Base-by-base conservation (phyloP, 129 eudicot genomes). In the Flaveria ramosissima region DNA sequence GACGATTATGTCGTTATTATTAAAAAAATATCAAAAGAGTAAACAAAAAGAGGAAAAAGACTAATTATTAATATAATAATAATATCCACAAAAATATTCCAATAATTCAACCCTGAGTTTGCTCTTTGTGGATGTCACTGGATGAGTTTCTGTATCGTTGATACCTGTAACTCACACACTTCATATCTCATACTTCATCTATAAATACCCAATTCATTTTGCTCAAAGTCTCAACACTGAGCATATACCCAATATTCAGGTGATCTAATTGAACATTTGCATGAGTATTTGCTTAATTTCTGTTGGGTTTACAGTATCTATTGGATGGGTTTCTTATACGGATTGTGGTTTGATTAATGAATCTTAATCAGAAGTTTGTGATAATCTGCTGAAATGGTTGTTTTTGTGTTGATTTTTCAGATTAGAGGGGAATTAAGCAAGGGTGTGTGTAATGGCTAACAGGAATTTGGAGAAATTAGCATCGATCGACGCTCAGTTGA, bases 401-500 rank as follows among this genome's bases (percentile, higher is more conserved):
- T 36, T 36, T 36, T 36, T 36, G 7, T 36, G 41, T 36, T 36
- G 7, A 36, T 36, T 36, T 36, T 36, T 36, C 41, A 36, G 41
- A 8, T 36, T 36, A 8, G 41, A 36, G 8, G 41, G 41, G 41
- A 36, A 36, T 36, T 36, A 36, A 36, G 41, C 41, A 36, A 36
- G 4, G 7, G 30, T 8, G 46, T 5, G 27, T n/a, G 53, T 15
- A 75, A 94, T 93, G 98, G 88, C 92, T 23, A 66, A 83, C 57
- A 84, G 95, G 78, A 93, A 88, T 77, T 32, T 93, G 60, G 98
- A 91, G 81, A 93, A 91, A 68, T 24, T 90, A 79, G 98, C 98
- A 26, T 93, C 97, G 7, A 93, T 93, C 24, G 98, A 93, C 55
- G 98, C 98, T 23, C 98, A 93, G 30, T 79, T 91, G 85, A 89